Evolutionary conservation across 441 rosid species (phyloP), one percentile per base, ranked within the genome.

Genomic region (Erysimum pusillum): DNA sequence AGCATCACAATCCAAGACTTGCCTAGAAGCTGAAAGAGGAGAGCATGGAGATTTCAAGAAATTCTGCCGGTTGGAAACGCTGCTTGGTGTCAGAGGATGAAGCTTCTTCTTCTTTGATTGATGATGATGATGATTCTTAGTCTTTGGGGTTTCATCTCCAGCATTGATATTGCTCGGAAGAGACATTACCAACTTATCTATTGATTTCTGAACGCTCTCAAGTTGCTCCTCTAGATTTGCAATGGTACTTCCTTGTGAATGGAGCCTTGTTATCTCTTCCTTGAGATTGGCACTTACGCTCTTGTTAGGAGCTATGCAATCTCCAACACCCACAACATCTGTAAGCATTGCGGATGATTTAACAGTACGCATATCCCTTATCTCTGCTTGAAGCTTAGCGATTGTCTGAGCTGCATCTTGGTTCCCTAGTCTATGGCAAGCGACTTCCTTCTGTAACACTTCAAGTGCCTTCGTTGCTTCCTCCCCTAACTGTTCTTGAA

Each of bases 351-450:
- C 68, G 9, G 82, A 67, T 28, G 73, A 3, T 74, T 79, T 84
- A 71, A 88, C 89, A 48, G 93, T 74, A 62, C 87, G 88, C 98
- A 96, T 94, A 59, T 85, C 98, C 80, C 90, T 86, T 76, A 96
- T 96, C 85, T 96, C 98, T 75, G 94, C 96, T 80, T 92, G 99
- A 80, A 94, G 86, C 84, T 91, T 96, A 14, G 98, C 98, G 48
- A 96, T 87, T 18, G 98, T 92, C 84, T 96, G 98, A 3, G 99
- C 99, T 76, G 98, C 98, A 87, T 96, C 98, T 86, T 96, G 98
- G 76, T 92, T 94, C 62, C 98, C 98, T 74, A 92, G 87, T 82
- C 98, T 87, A 75, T 96, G 98, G 75, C 96, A 92, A 75, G 98
- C 91, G 52, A 94, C 98, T 80, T 96, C 99, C 84, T 96, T 94